These are phyloP conservation scores for Boletus fagicola DNA, from an alignment of 768 basidiomycete species.

Conservation along the genomic window DNA sequence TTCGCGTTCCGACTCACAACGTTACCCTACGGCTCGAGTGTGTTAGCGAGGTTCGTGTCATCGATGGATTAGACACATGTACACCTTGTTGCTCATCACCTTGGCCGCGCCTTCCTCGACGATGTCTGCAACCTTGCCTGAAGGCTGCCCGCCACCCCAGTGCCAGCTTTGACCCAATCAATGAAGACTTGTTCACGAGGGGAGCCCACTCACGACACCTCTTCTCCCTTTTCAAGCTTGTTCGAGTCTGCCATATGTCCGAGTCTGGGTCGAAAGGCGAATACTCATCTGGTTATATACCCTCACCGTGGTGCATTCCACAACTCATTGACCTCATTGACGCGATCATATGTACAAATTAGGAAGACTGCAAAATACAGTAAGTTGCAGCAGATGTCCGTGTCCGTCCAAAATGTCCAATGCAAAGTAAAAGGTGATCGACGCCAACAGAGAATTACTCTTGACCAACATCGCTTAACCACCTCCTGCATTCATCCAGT, in stretches of 20 bases:
- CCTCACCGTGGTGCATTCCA: neutral
- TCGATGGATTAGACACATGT: neutral
- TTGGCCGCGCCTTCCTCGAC: constrained; percentile 43
- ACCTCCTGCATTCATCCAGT: constrained; percentile 24
- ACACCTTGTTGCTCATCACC: constrained; percentile 46
- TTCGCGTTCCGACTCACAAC: constrained; percentile 42
- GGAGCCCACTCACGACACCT: constrained; percentile 33
- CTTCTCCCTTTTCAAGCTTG: constrained; percentile 33
- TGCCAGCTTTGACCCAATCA: constrained; percentile 30
- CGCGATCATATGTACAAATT: constrained; percentile 12
- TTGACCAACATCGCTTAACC: constrained; percentile 18
- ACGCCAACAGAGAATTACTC: neutral
- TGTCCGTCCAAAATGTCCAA: neutral
- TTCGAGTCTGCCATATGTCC: constrained; percentile 18
- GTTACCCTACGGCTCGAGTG: constrained; percentile 34
- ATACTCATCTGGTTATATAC: neutral
- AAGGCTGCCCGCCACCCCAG: constrained; percentile 34
- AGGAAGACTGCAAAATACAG: constrained; percentile 8
- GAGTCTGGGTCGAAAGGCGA: neutral
- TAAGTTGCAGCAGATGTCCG: neutral
- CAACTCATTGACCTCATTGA: constrained; percentile 9
- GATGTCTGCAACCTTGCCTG: constrained; percentile 40
- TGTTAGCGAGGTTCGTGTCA: neutral
- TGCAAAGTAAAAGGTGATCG: neutral
- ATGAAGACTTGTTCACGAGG: neutral